Conservation (phyloP, 2,329 filamentous ascomycete species). For the Cladosporium velox region DNA sequence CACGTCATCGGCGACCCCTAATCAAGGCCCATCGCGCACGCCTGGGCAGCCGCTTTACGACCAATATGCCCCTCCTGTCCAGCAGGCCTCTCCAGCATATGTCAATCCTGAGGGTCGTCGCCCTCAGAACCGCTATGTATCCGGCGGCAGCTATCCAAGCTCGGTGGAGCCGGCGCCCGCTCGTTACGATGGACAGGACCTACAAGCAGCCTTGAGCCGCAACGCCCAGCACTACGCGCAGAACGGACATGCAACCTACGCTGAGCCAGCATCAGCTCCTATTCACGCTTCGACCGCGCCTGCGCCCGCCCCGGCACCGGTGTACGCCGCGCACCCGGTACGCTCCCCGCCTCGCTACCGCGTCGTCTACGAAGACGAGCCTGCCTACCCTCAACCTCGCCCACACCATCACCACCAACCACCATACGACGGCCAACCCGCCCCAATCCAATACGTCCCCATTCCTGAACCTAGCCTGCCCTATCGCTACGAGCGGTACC, state of each 20-base stretch:
- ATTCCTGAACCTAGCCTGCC: conserved; percentile 25
- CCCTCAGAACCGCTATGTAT: conserved; percentile 25
- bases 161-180: conserved; percentile 19
- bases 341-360: conserved; percentile 30
- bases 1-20: conserved; percentile 24
- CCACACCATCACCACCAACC: conserved; percentile 25
- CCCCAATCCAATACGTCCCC: conserved; percentile 31
- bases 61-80: conserved; percentile 11
- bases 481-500: conserved; percentile 25
- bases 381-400: conserved; percentile 23
- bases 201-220: conserved; percentile 22
- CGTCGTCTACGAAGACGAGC: conserved; percentile 30
- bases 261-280: conserved; percentile 28
- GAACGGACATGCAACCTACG: conserved; percentile 22
- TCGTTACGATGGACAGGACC: conserved; percentile 22
- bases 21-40: conserved; percentile 24
- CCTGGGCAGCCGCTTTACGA: conserved; percentile 21
- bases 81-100: conserved; percentile 11
- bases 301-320: conserved; percentile 28
- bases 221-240: conserved; percentile 13
- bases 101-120: conserved; percentile 21
- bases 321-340: conserved; percentile 21
- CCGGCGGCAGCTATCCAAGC: conserved; percentile 12
- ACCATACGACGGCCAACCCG: conserved; percentile 21
- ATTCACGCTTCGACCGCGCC: conserved; percentile 25